phyloP scores from a whole-genome alignment of 805 yeast species.

The Isabelozyma gotoi region DNA sequence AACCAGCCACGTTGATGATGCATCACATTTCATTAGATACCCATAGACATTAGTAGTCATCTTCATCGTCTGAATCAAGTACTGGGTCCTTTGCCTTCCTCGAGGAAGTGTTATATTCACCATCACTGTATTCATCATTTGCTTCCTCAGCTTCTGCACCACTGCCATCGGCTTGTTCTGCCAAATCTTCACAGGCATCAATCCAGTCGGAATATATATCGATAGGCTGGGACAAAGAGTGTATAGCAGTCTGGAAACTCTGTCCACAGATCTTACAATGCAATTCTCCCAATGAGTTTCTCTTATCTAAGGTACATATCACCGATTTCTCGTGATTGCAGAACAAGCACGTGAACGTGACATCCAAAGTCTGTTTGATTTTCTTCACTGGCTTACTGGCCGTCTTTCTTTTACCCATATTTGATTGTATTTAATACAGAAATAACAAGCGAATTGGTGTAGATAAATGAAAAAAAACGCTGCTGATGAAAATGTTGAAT shows the following conservation, averaged over 20 bases:
- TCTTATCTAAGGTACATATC: conserved; percentile 83
- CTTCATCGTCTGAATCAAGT: conserved; percentile 30
- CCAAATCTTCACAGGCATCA: conserved; percentile 90
- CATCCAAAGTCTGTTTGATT: conserved; percentile 74
- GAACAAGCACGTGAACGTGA: conserved; percentile 85
- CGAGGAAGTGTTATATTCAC: too few species aligned
- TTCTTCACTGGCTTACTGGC: conserved; percentile 73
- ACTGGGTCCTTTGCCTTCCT: conserved; percentile 12
- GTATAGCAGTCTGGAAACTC: conserved; percentile 83
- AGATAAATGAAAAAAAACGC: background rate
- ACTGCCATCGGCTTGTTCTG: conserved; percentile 53
- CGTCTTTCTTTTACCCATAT: conserved; percentile 79
- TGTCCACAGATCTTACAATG: conserved; percentile 95
- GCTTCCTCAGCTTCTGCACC: conserved; percentile 15
- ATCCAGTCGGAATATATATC: conserved; percentile 98
- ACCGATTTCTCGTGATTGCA: conserved; percentile 96
- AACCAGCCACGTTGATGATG: background rate
- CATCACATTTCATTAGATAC: background rate
- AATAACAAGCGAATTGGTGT: background rate
- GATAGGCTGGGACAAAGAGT: conserved; percentile 82
- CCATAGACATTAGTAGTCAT: conserved; percentile 11
- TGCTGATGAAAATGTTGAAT: background rate
- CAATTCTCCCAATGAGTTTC: conserved; percentile 76
- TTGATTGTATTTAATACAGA: background rate
- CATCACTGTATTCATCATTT: conserved; percentile 23